Conservation (phyloP, 768 basidiomycete species). For the Lactarius tabidus region DNA sequence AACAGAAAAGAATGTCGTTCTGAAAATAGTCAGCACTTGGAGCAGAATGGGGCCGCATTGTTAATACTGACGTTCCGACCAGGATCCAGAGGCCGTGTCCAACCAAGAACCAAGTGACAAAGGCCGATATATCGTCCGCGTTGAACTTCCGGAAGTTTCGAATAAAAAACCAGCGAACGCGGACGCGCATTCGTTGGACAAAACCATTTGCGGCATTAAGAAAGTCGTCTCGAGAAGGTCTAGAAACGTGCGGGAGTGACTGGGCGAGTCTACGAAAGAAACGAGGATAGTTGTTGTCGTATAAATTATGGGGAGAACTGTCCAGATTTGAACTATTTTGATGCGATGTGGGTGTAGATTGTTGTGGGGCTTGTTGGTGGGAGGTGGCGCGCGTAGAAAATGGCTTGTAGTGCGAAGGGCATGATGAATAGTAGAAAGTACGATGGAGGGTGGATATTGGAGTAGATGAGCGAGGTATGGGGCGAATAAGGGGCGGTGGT, state of each 20-base stretch:
- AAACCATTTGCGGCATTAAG: conserved; percentile 83
- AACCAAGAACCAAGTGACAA: conserved; percentile 93
- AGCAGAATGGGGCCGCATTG: not conserved
- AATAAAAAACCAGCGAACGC: conserved; percentile 98
- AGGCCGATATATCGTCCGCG: conserved; percentile 94
- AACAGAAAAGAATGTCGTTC: conserved; percentile 95
- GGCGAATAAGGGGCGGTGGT: not conserved
- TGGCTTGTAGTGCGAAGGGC: not conserved
- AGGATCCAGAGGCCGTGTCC: conserved; percentile 96
- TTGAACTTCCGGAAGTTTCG: conserved; percentile 93
- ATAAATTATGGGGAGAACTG: conserved; percentile 32
- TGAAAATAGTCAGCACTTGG: conserved; percentile 29
- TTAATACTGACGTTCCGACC: conserved; percentile 74
- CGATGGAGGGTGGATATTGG: not conserved
- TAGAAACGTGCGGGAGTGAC: conserved; percentile 69
- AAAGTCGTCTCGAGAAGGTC: conserved; percentile 87
- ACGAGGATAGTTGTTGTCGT: conserved; percentile 68
- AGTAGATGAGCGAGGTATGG: not conserved
- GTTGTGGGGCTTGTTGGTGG: not conserved
- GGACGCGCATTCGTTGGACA: conserved; percentile 82
- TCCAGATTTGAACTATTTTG: not conserved
- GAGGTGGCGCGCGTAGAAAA: not conserved
- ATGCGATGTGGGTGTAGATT: not conserved
- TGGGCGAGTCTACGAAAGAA: conserved; percentile 76
- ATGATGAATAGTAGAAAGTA: conserved; percentile 3